Base-by-base conservation (phyloP, 768 basidiomycete species). In the Suillus americanus region DNA sequence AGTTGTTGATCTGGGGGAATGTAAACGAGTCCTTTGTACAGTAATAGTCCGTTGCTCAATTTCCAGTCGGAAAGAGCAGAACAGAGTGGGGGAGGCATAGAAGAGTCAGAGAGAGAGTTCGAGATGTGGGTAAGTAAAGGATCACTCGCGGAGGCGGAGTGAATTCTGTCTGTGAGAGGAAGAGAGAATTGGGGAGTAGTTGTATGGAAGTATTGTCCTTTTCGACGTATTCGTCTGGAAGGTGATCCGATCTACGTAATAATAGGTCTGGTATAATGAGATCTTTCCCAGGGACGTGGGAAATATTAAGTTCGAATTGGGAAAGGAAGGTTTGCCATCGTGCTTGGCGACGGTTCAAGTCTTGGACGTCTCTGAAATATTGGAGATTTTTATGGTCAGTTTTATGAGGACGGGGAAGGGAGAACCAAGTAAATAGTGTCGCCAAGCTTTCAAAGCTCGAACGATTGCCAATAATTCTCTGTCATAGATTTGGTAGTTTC, bases 401-500 rank as follows among this genome's bases (percentile, higher is more conserved):
- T 62, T 73, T 37, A 82, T 68, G 30, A 71, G 68, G n/a, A 80
- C 2, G 62, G 75, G 62, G 70, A 65, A 46, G 69, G 64, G 56
- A 10, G 75, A 71, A 10, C 79, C 72, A 12, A 76, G 67, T 5
- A 81, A 71, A 66, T 77, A 80, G 35, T 77, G 68, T 38, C 72
- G 56, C 77, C 64, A 69, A 0, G 35, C 5, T 18, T 66, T 59
- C 0, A 69, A n/a, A 3, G 57, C 60, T 0, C 2, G 0, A 2
- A 69, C 57, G 5, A 69, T 25, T 0, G 46, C 12, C 0, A 67
- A 40, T 1, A 70, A 61, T 69, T 70, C 53, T 0, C 35, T 0
- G 64, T 87, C 79, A 64, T 84, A 77, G 23, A 82, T 79, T 16
- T 82, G 72, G 65, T 86, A 86, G 68, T 85, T 86, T 2, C 70